Evolutionary conservation across 2,329 filamentous ascomycete genomes (phyloP), one percentile per base, ranked within the genome.

Genomic region (Mariannaea elegans): DNA sequence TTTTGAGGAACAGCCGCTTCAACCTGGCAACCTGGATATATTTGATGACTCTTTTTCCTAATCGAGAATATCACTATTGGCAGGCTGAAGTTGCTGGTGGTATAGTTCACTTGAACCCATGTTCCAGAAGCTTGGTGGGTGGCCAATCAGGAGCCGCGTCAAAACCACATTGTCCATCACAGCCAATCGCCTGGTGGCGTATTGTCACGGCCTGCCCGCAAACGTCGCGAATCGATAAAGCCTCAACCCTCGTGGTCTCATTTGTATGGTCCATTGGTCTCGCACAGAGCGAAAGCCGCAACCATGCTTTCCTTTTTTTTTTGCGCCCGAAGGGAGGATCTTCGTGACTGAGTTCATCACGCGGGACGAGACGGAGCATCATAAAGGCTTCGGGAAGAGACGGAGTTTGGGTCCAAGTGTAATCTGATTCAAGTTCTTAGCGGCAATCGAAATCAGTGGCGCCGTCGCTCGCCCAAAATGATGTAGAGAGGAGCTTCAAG

Each of bases 81-180:
- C 39, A 58, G 49, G 47, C 36, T 44, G 48, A 39, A 50, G 32
- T 67, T 53, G 47, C 54, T 58, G 52, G 59, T 56, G 50, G 50
- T 44, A 39, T 61, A 56, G 62, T 41, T 60, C 55, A 48, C 34
- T 23, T 47, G 16, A 53, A 63, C 57, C 65, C 63, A 49, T 65
- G 64, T 51, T 48, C 2, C 8, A 31, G 31, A 44, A 38, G 31
- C 52, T 48, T 54, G 47, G 27, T 46, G 44, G 46, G 39, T 29
- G 53, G 16, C 68, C 52, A 71, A 71, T 71, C 65, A 69, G 49
- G 60, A 45, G 61, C 58, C 54, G 18, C 42, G 51, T 45, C 50
- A 63, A 63, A 62, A 68, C 59, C 69, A 71, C 69, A 71, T 68
- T 71, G 64, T 55, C 31, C 39, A 54, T 46, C 38, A 42, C 36